Base-by-base conservation (phyloP, 225 moss, liverwort and hornwort genomes). In the Anthoceros angustus region DNA sequence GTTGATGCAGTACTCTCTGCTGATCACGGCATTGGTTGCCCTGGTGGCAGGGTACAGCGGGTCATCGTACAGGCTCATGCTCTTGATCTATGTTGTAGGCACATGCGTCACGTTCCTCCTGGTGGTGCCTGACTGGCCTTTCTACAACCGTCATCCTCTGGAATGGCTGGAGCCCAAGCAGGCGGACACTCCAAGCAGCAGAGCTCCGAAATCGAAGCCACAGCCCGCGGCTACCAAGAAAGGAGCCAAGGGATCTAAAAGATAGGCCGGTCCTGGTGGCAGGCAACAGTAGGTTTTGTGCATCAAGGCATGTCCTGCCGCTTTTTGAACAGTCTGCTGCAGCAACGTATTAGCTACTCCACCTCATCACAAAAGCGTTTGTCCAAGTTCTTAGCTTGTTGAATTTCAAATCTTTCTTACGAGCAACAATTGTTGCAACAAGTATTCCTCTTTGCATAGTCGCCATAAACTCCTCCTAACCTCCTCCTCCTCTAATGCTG, bases 1-100 rank as follows among this genome's bases (percentile, higher is more conserved):
- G 82, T 69, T 95, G 70, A 88, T 95, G 86, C 91, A 95, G 67
- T 95, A 87, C 49, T 39, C 85, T 0, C 79, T 95, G 42, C 39
- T 95, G 14, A 84, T 80, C 41, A 78, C 78, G 7, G 91, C 86
- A 42, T 15, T 78, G 26, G 6, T 87, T 8, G 85, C 91, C 0
- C 80, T 95, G 42, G 43, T 86, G 7, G 62, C 71, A 26, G 95
- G 95, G 45, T 91, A 79, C 42, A 38, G 82, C 25, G 68, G 72
- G 39, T 80, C 84, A 12, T 91, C 95, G 7, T 95, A 86, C 78
- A 76, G 80, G 48, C 70, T 74, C 25, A 95, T 95, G 95, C 82
- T 95, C 24, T 77, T 72, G 69, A 71, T 86, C 46, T 95, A 86
- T 41, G 61, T 84, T 21, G 72, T 72, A 61, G 91, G 95, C 63